phyloP scores from a whole-genome alignment of 148 eudicot species.

The Beta vulgaris region DNA sequence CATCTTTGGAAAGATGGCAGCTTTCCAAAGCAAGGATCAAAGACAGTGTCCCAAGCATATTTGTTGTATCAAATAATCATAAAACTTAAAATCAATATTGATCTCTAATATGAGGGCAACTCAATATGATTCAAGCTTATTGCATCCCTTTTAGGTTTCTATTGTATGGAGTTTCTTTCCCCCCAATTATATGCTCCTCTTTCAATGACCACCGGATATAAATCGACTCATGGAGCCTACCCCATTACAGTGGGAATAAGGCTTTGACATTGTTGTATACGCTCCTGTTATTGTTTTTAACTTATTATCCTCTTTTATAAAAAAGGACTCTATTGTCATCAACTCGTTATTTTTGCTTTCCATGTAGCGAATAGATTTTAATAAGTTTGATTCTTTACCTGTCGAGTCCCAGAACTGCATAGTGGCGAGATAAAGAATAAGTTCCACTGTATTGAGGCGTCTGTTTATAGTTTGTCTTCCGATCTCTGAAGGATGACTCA shows the following conservation, averaged over 20 bases:
- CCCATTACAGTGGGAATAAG: too few species aligned
- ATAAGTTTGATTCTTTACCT: constrained; percentile 46
- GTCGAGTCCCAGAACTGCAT: constrained; percentile 91
- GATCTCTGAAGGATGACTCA: constrained; percentile 63
- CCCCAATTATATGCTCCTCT: neutral
- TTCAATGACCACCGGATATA: too few species aligned
- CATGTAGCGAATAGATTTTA: neutral
- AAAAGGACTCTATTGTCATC: neutral
- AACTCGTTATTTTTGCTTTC: neutral
- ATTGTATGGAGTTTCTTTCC: neutral
- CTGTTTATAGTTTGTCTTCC: constrained; percentile 53
- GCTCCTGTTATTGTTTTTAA: too few species aligned
- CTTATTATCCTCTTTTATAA: neutral
- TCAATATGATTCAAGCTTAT: neutral
- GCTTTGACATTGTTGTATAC: too few species aligned
- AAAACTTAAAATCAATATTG: too few species aligned
- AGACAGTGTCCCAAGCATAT: neutral
- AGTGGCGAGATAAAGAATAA: constrained; percentile 76
- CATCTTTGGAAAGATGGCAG: neutral
- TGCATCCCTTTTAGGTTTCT: neutral
- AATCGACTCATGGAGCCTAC: too few species aligned
- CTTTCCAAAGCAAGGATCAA: neutral
- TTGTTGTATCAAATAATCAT: neutral
- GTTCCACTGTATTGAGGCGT: constrained; percentile 48
- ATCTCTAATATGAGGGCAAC: neutral